phyloP scores from a whole-genome alignment of 2,329 filamentous ascomycete genomes.

The Epichloe typhina region DNA sequence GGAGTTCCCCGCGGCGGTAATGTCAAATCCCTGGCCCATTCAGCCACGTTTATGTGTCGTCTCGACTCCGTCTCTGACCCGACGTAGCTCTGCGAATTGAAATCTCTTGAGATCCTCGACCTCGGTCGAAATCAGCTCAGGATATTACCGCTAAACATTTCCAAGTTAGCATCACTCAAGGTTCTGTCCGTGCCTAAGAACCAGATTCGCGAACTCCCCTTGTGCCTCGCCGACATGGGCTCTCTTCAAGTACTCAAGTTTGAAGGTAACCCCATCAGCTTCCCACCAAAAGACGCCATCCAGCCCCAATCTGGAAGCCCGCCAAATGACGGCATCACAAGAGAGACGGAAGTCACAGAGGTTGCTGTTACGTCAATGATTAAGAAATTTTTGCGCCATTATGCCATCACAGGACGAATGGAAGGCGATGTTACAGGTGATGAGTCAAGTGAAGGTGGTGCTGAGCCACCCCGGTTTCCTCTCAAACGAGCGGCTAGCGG shows the following conservation, averaged over 20 bases:
- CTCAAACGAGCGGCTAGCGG: conserved; percentile 50
- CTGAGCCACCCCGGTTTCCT: conserved; percentile 62
- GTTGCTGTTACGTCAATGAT: conserved; percentile 47
- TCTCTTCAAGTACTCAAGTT: conserved; percentile 83
- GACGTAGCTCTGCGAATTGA: conserved; percentile 66
- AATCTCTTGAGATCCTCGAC: conserved; percentile 82
- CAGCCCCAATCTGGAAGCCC: conserved; percentile 43
- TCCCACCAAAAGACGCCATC: conserved; percentile 60
- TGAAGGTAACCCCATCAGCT: conserved; percentile 73
- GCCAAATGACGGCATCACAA: conserved; percentile 37
- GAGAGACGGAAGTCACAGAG: conserved; percentile 51
- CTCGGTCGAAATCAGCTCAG: conserved; percentile 78
- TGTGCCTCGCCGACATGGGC: conserved; percentile 78
- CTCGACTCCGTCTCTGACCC: conserved; percentile 12
- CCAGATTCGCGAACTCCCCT: conserved; percentile 69
- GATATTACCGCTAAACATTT: conserved; percentile 64
- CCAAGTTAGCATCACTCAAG: conserved; percentile 70
- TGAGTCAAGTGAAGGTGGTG: conserved; percentile 54
- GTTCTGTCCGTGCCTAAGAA: conserved; percentile 83
- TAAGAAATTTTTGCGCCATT: conserved; percentile 46
- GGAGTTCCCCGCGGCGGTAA: conserved; percentile 45
- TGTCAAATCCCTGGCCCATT: conserved; percentile 7
- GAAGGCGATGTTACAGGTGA: conserved; percentile 45
- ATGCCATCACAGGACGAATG: conserved; percentile 35
- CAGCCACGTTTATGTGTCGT: not conserved